A percentile compares a stretch with the other conserved stretches of the same genome.
Evolutionary conservation across 805 yeast genomes (phyloP).

Genomic region (Yarrowia phangngaensis): DNA sequence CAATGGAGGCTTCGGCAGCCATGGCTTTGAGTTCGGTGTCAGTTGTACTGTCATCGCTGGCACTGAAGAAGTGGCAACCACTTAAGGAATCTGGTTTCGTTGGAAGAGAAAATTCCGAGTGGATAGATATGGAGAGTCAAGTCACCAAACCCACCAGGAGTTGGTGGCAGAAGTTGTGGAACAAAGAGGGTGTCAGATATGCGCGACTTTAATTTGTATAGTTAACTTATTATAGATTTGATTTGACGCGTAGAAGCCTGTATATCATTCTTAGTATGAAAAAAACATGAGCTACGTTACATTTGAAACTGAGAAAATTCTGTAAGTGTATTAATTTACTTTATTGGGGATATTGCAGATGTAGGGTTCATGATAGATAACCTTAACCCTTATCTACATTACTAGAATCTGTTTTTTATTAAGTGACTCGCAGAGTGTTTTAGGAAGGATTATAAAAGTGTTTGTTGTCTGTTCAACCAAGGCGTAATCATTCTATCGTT

Average conservation of each 20-base stretch:
- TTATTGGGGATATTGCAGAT: too few species aligned
- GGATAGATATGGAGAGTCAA: conserved; percentile 22
- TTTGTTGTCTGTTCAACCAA: too few species aligned
- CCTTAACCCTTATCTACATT: too few species aligned
- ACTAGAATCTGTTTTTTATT: too few species aligned
- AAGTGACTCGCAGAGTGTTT: too few species aligned
- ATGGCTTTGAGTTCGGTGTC: conserved; percentile 93
- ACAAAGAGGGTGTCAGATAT: conserved; percentile 18
- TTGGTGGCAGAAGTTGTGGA: conserved; percentile 25
- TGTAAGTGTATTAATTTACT: too few species aligned
- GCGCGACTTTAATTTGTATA: conserved; percentile 10
- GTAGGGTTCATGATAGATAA: too few species aligned
- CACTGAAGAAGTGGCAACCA: conserved; percentile 55
- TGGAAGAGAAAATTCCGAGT: neutral
- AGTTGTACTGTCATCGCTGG: conserved; percentile 76
- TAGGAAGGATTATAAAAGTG: too few species aligned
- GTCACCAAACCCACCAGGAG: neutral
- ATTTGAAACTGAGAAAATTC: too few species aligned
- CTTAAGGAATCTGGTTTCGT: conserved; percentile 24
- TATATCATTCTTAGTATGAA: too few species aligned
- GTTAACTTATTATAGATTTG: conserved; percentile 25
- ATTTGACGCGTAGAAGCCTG: conserved; percentile 17
- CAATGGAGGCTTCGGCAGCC: conserved; percentile 85
- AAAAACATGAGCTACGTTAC: too few species aligned
- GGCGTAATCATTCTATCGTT: too few species aligned